Evolutionary conservation across 768 basidiomycete genomes (phyloP).

Genomic region (Calvatia gigantea): DNA sequence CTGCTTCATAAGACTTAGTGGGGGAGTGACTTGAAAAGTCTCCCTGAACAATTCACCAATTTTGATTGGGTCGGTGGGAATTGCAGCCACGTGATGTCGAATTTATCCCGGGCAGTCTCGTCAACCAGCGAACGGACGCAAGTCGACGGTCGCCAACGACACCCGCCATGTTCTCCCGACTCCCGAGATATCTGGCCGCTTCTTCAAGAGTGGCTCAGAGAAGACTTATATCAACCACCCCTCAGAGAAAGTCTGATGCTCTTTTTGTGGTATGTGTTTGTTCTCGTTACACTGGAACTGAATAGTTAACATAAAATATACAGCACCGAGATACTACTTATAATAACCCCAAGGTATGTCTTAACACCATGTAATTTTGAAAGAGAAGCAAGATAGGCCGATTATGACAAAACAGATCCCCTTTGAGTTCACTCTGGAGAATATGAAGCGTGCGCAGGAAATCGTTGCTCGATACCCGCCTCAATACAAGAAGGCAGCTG

Average conservation of each 20-base stretch:
- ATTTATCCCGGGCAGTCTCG: constrained; percentile 16
- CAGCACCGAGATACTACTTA: constrained; percentile 94
- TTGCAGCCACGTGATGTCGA: constrained; percentile 11
- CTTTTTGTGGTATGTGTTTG: constrained; percentile 73
- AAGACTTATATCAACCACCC: constrained; percentile 40
- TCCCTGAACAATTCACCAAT: neutral
- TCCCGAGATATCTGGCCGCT: constrained; percentile 28
- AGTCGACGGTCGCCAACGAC: constrained; percentile 12
- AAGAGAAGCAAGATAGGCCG: too few species aligned
- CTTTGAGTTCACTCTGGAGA: constrained; percentile 81
- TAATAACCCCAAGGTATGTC: constrained; percentile 83
- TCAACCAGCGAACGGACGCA: constrained; percentile 10
- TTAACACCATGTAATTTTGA: too few species aligned
- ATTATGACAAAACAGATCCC: constrained; percentile 78
- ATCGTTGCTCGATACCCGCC: constrained; percentile 93
- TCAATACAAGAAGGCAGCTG: constrained; percentile 98
- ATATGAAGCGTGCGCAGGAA: constrained; percentile 80
- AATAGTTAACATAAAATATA: constrained; percentile 10
- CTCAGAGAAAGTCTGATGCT: constrained; percentile 66
- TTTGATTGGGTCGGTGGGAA: neutral
- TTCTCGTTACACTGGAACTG: constrained; percentile 8
- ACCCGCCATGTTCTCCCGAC: constrained; percentile 28
- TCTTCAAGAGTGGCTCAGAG: constrained; percentile 18
- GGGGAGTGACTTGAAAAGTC: too few species aligned
- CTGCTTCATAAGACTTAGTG: too few species aligned